Conservation (phyloP, 176 grass and related monocot genomes). For the Oryza longistaminata region DNA sequence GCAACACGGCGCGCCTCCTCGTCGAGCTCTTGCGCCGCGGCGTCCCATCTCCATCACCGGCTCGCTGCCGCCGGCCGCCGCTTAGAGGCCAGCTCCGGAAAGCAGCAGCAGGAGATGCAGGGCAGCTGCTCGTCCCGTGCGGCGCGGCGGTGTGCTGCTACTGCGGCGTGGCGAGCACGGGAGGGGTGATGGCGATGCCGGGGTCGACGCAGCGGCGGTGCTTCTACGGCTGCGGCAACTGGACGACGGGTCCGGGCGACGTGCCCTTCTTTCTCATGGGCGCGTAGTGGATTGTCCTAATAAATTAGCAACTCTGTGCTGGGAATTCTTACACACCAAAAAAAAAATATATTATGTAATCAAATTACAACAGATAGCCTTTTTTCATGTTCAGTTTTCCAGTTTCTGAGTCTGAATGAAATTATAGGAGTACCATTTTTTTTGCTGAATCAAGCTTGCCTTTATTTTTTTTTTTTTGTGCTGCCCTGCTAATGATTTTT, state of each 20-base stretch:
- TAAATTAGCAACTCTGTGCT: neutral
- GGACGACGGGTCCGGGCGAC: neutral
- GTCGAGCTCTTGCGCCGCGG: slow-evolving; percentile 41
- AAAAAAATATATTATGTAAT: neutral
- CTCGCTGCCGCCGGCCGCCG: neutral
- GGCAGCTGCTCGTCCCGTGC: neutral
- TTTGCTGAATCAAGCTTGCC: neutral
- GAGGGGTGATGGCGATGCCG: neutral
- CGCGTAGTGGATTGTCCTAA: neutral
- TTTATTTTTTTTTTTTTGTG: neutral
- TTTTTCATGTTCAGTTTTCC: neutral
- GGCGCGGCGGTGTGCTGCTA: neutral
- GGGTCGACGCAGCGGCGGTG: neutral
- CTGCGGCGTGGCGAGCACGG: neutral
- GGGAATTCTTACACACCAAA: neutral
- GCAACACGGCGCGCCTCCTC: slow-evolving; percentile 60
- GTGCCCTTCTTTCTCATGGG: neutral
- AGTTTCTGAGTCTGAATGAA: neutral
- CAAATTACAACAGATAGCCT: neutral
- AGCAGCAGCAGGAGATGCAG: neutral
- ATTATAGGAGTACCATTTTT: neutral
- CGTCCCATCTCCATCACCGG: slow-evolving; percentile 44
- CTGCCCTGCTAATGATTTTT: neutral
- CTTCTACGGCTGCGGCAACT: neutral
- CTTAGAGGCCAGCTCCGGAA: no score